Conservation (phyloP, 1,284 basidiomycete genomes). For the Leccinum holopus region DNA sequence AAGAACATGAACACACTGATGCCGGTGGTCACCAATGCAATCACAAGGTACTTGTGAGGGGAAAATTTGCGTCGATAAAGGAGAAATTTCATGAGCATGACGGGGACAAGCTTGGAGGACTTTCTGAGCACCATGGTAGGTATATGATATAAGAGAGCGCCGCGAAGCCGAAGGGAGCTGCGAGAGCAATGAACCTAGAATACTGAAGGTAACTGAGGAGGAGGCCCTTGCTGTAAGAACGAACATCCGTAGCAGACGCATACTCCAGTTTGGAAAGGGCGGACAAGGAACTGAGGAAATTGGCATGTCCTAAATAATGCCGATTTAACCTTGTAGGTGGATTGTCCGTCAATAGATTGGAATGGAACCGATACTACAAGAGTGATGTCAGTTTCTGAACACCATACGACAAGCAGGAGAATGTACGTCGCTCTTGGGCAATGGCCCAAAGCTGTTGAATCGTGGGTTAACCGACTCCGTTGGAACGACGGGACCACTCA, state of each 20-base stretch:
- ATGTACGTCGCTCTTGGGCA: slow-evolving; percentile 84
- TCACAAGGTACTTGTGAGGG: slow-evolving; percentile 92
- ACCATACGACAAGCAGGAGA: slow-evolving; percentile 9
- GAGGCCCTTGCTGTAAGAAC: slow-evolving; percentile 47
- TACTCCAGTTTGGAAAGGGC: slow-evolving; percentile 51
- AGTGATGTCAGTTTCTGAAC: slow-evolving; percentile 10
- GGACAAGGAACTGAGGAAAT: slow-evolving; percentile 71
- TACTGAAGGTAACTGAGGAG: slow-evolving; percentile 79
- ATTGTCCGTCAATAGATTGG: slow-evolving; percentile 59
- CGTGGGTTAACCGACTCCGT: slow-evolving; percentile 1
- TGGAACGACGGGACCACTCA: slow-evolving; percentile 36
- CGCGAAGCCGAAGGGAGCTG: slow-evolving; percentile 94
- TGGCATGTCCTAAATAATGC: slow-evolving; percentile 86
- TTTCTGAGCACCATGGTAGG: slow-evolving; percentile 99
- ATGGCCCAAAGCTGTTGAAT: slow-evolving; percentile 72
- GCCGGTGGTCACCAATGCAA: slow-evolving; percentile 87
- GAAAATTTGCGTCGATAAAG: slow-evolving; percentile 90
- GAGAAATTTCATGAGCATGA: slow-evolving; percentile 93
- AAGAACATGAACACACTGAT: slow-evolving; percentile 94
- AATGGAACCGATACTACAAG: slow-evolving; percentile 80
- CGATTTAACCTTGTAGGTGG: slow-evolving; percentile 76
- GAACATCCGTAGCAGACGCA: slow-evolving; percentile 44
- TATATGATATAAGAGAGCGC: slow-evolving; percentile 95
- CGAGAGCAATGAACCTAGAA: slow-evolving; percentile 85
- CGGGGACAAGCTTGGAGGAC: slow-evolving; percentile 97